Evolutionary conservation across 2,329 filamentous ascomycete genomes (phyloP).

Genomic region (Colletotrichum cuscutae): DNA sequence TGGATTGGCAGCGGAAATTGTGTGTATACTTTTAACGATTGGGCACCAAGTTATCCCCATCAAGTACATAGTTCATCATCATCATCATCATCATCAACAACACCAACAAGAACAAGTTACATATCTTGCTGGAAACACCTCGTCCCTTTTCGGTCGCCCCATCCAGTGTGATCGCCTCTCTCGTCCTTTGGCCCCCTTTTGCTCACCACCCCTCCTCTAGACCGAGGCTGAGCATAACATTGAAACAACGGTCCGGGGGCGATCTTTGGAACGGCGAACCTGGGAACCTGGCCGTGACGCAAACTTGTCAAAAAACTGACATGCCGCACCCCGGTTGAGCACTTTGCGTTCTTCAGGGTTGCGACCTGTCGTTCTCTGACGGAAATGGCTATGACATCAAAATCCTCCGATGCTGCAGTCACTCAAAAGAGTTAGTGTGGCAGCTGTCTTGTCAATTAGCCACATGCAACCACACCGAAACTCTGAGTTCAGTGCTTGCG

Average conservation of each 20-base stretch:
- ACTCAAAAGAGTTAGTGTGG: neutral
- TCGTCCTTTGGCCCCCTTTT: neutral
- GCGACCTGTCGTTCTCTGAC: slow-evolving; percentile 2
- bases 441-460: neutral
- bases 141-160: neutral
- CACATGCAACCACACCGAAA: neutral
- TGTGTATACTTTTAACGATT: slow-evolving; percentile 8
- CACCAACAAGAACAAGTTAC: neutral
- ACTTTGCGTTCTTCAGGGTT: slow-evolving; percentile 5
- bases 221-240: slow-evolving; percentile 16
- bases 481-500: neutral
- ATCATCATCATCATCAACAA: neutral
- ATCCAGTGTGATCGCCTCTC: neutral
- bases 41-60: slow-evolving; percentile 2
- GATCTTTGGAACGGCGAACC: slow-evolving; percentile 1
- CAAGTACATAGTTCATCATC: slow-evolving; percentile 21
- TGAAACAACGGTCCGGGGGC: slow-evolving; percentile 15
- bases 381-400: slow-evolving; percentile 9
- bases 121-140: neutral
- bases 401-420: neutral
- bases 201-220: neutral
- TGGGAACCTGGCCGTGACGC: neutral
- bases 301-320: slow-evolving; percentile 6
- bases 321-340: neutral
- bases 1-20: slow-evolving; percentile 10